phyloP scores from a whole-genome alignment of 371 early-diverging fungal species.

The Parasitella parasitica region DNA sequence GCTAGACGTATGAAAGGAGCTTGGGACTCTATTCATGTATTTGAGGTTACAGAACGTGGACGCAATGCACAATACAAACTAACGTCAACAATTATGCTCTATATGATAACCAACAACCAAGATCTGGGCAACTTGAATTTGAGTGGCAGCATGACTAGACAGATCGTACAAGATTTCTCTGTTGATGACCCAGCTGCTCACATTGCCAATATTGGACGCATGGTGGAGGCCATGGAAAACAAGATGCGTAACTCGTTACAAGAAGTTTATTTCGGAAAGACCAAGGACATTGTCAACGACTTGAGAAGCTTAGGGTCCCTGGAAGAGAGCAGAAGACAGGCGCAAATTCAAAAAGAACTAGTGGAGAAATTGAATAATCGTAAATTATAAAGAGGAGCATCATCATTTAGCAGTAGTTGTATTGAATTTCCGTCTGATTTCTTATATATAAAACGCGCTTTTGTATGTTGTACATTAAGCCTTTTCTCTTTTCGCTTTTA shows the following conservation, averaged over 20 bases:
- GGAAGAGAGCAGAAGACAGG: conserved; percentile 64
- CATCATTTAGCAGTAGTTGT: neutral
- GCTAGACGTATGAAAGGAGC: conserved; percentile 77
- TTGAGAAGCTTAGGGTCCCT: conserved; percentile 78
- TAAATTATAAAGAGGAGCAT: conserved; percentile 9
- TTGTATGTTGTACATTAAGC: neutral
- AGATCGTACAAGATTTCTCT: conserved; percentile 85
- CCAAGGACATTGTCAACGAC: conserved; percentile 94
- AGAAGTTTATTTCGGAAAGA: conserved; percentile 98
- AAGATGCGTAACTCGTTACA: conserved; percentile 93
- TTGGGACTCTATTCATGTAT: conserved; percentile 99
- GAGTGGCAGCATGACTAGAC: conserved; percentile 92
- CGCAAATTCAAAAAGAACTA: conserved; percentile 72
- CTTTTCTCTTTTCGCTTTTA: conserved; percentile 3
- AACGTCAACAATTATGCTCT: conserved; percentile 94
- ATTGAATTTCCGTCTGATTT: neutral
- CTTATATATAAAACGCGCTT: conserved; percentile 6
- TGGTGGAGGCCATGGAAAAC: conserved; percentile 96
- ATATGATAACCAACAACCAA: conserved; percentile 73
- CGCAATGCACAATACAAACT: conserved; percentile 88
- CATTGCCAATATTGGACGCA: conserved; percentile 92
- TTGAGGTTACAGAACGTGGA: conserved; percentile 85
- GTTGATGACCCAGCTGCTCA: conserved; percentile 80
- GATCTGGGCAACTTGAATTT: conserved; percentile 81
- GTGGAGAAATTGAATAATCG: conserved; percentile 60